Conservation (phyloP, 495 filamentous ascomycete species). For the Collariella sp. region DNA sequence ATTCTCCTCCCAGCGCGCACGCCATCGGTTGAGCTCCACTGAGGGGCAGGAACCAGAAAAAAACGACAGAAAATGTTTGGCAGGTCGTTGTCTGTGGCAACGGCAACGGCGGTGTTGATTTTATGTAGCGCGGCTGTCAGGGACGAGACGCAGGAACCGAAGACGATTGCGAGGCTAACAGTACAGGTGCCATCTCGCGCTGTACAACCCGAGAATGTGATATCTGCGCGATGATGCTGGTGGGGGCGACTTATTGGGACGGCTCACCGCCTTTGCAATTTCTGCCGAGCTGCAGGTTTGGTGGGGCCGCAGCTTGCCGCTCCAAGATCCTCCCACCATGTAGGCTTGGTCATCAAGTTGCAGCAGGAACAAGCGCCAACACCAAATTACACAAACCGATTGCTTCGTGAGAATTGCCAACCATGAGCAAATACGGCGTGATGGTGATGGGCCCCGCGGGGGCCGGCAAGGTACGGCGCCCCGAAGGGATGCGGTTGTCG, state of each 20-base stretch:
- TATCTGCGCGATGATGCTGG: too few relatives aligned
- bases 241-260: too few relatives aligned
- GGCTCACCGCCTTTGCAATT: too few relatives aligned
- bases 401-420: neutral
- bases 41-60: constrained; percentile 11
- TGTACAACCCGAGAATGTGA: too few relatives aligned
- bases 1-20: constrained; percentile 14
- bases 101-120: neutral
- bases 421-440: constrained; percentile 91
- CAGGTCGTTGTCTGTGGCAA: neutral
- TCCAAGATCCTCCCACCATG: too few relatives aligned
- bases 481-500: neutral
- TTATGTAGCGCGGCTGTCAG: neutral
- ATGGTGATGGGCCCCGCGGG: constrained; percentile 91
- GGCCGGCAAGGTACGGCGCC: constrained; percentile 59
- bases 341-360: too few relatives aligned
- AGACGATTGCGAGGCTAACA: too few relatives aligned
- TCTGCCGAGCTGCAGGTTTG: too few relatives aligned
- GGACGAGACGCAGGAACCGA: too few relatives aligned
- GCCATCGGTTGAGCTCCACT: constrained; percentile 18
- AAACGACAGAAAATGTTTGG: neutral
- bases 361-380: neutral
- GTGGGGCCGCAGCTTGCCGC: too few relatives aligned
- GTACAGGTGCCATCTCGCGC: too few relatives aligned
- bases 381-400: neutral